Percentiles rank a stretch among this genome's conserved stretches.
Evolutionary conservation across 169 alveolate genomes (phyloP).

Genomic region (Eimeria necatrix): DNA sequence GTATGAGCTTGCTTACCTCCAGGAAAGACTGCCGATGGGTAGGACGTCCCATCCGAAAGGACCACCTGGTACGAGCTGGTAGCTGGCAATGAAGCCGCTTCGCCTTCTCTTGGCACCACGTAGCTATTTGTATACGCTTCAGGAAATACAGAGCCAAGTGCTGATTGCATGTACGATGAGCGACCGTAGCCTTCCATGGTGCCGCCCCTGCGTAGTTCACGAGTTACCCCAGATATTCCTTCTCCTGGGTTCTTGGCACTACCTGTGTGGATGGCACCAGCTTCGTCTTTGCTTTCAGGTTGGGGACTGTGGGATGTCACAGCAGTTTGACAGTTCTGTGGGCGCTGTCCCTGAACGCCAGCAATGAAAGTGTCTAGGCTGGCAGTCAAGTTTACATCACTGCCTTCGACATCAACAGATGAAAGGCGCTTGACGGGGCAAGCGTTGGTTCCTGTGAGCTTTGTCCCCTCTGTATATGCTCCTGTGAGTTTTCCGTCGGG

Average conservation of each 20-base stretch:
- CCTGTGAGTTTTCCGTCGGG: neutral
- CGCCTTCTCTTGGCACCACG: constrained; percentile 46
- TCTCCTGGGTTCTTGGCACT: neutral
- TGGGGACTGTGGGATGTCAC: neutral
- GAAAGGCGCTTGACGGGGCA: constrained; percentile 30
- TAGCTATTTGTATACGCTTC: constrained; percentile 55
- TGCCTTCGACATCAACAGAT: constrained; percentile 32
- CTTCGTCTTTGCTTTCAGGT: neutral
- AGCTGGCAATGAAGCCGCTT: constrained; percentile 25
- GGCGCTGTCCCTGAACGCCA: constrained; percentile 53
- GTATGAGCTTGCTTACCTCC: constrained; percentile 15
- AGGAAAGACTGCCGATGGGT: constrained; percentile 71
- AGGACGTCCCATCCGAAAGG: constrained; percentile 73
- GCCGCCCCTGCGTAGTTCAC: constrained; percentile 38
- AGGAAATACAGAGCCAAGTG: constrained; percentile 64
- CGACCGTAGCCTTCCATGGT: constrained; percentile 63
- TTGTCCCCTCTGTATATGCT: neutral
- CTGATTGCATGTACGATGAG: constrained; percentile 39
- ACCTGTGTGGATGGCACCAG: neutral
- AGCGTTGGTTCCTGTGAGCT: neutral
- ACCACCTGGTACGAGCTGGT: constrained; percentile 70
- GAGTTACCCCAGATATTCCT: neutral
- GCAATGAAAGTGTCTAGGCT: constrained; percentile 61
- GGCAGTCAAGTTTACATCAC: constrained; percentile 66
- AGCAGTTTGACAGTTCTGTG: neutral